phyloP scores from a whole-genome alignment of 176 grass and related monocot species.

The Cymbopogon citratus region DNA sequence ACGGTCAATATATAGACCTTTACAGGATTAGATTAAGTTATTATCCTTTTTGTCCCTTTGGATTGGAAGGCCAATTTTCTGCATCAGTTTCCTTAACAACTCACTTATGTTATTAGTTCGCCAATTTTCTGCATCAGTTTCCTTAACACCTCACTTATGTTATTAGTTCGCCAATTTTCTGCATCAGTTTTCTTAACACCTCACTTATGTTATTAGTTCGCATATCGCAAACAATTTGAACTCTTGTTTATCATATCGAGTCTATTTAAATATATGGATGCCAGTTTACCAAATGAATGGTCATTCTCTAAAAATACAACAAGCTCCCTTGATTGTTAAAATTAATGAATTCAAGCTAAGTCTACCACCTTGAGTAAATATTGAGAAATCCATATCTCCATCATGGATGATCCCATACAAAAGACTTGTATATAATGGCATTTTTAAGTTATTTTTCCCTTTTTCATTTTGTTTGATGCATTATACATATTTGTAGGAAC shows the following conservation, averaged over 20 bases:
- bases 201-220: neutral
- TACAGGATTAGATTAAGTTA: neutral
- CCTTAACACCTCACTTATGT: no score
- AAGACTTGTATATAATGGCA: neutral
- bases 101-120: no score
- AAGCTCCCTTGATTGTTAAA: neutral
- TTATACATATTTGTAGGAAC: conserved; percentile 42
- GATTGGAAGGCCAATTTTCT: neutral
- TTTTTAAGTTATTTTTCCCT: neutral
- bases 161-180: no score
- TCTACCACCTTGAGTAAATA: neutral
- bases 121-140: no score
- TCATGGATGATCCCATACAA: neutral
- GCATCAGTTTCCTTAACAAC: no score
- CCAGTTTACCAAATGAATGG: neutral
- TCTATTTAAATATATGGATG: neutral
- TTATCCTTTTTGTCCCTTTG: neutral
- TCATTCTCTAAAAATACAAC: neutral
- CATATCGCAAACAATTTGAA: neutral
- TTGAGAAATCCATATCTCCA: neutral
- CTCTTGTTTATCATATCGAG: neutral
- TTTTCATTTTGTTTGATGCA: neutral
- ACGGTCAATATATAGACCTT: neutral
- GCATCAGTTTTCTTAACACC: neutral
- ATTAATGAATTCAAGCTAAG: neutral